Percentiles rank a stretch among this genome's conserved stretches.
These are phyloP conservation scores for Coccomyxa subellipsoidea DNA, from an alignment of 163 green algal genomes.

Conservation along the genomic window DNA sequence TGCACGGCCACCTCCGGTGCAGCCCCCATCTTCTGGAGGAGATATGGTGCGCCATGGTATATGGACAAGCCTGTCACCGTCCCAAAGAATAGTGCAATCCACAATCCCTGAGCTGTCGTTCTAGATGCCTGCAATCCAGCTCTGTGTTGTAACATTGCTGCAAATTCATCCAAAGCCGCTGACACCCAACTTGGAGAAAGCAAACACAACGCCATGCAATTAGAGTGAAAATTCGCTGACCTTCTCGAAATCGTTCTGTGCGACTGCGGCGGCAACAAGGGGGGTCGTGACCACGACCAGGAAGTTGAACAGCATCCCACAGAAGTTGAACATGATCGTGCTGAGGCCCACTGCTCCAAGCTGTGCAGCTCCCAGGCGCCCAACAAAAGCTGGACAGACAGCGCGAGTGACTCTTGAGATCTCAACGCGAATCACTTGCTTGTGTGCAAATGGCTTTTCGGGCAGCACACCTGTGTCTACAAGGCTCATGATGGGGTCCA, in stretches of 20 bases:
- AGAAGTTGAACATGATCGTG: slow-evolving; percentile 41
- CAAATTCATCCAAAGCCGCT: no score
- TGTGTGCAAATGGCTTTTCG: neutral
- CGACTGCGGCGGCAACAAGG: slow-evolving; percentile 36
- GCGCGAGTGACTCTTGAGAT: neutral
- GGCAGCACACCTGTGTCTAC: slow-evolving; percentile 38
- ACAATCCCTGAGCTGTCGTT: slow-evolving; percentile 36
- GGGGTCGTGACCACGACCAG: slow-evolving; percentile 51
- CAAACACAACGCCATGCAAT: no score
- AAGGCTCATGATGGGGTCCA: slow-evolving; percentile 50
- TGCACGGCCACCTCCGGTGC: slow-evolving; percentile 32
- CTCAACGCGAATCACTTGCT: neutral
- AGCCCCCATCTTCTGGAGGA: slow-evolving; percentile 6
- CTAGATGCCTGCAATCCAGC: slow-evolving; percentile 26
- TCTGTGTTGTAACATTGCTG: neutral
- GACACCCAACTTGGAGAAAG: no score
- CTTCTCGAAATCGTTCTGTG: slow-evolving; percentile 21
- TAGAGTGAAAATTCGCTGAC: slow-evolving; percentile 15
- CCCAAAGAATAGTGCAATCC: slow-evolving; percentile 37
- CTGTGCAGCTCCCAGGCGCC: slow-evolving; percentile 38
- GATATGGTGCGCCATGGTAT: slow-evolving; percentile 23
- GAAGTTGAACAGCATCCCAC: slow-evolving; percentile 46
- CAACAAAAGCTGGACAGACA: slow-evolving; percentile 36
- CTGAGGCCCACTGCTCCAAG: slow-evolving; percentile 44
- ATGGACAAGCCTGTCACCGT: slow-evolving; percentile 19